Conservation (phyloP, 441 rosid genomes). For the Isatis lusitanica region DNA sequence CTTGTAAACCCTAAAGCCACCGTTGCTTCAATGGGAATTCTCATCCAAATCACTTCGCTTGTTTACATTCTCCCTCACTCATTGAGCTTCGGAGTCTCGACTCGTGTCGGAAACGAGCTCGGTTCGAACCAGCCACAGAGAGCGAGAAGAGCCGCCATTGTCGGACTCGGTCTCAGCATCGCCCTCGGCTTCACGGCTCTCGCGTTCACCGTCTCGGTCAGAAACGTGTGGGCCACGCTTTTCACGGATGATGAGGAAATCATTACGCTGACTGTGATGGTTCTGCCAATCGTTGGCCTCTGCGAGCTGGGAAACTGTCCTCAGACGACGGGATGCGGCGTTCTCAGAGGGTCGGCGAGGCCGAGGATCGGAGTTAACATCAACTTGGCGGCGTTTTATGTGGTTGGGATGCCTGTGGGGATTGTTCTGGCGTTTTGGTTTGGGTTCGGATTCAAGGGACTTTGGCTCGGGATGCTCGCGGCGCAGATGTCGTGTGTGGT, state of each 20-base stretch:
- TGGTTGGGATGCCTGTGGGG: conserved; percentile 31
- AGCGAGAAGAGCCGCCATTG: conserved; percentile 67
- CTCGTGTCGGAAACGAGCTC: conserved; percentile 83
- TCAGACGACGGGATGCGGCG: conserved; percentile 90
- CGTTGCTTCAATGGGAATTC: conserved; percentile 90
- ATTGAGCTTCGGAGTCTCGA: conserved; percentile 80
- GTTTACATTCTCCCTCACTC: conserved; percentile 95
- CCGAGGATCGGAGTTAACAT: conserved; percentile 80
- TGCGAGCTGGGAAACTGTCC: conserved; percentile 97
- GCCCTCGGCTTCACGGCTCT: conserved; percentile 66
- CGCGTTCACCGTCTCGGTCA: conserved; percentile 48
- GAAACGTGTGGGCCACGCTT: conserved; percentile 74
- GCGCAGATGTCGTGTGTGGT: conserved; percentile 32
- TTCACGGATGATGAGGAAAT: conserved; percentile 73
- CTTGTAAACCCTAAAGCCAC: conserved; percentile 65
- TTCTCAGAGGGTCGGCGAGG: conserved; percentile 82
- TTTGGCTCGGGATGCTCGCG: conserved; percentile 38
- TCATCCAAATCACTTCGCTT: conserved; percentile 84
- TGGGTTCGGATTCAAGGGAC: conserved; percentile 33
- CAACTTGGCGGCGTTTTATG: conserved; percentile 47
- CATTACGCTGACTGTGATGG: conserved; percentile 58
- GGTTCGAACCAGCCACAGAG: conserved; percentile 71
- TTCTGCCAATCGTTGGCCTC: conserved; percentile 75
- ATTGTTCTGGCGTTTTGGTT: conserved; percentile 12
- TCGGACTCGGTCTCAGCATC: conserved; percentile 68